Percentiles rank a stretch among this genome's conserved stretches.
These are phyloP conservation scores for Clonostachys rhizophaga DNA, from an alignment of 2,329 filamentous ascomycete genomes.

Conservation along the genomic window DNA sequence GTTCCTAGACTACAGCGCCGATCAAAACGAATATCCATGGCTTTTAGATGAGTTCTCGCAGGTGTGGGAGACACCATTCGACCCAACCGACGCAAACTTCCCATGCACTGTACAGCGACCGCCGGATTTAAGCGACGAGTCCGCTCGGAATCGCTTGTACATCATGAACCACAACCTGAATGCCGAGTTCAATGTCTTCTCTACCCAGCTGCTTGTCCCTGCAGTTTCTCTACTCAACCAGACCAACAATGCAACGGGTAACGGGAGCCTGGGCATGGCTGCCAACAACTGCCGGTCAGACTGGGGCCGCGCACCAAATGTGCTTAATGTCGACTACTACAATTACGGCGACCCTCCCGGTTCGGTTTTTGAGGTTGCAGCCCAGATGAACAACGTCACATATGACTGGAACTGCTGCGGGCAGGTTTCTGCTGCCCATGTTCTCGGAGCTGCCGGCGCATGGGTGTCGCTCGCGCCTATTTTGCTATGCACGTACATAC, in stretches of 20 bases:
- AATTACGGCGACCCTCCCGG: constrained; percentile 63
- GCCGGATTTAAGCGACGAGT: constrained; percentile 51
- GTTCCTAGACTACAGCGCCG: constrained; percentile 81
- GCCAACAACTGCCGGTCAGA: constrained; percentile 54
- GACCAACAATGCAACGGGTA: constrained; percentile 64
- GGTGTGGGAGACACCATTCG: constrained; percentile 89
- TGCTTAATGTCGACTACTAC: constrained; percentile 83
- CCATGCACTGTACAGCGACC: constrained; percentile 78
- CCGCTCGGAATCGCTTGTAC: constrained; percentile 63
- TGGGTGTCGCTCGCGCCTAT: too few species aligned
- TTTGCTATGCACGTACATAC: too few species aligned
- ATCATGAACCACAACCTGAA: constrained; percentile 92
- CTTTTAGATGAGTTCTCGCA: constrained; percentile 84
- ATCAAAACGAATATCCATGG: constrained; percentile 76
- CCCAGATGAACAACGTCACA: constrained; percentile 65
- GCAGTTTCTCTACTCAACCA: constrained; percentile 64
- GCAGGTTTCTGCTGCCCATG: neutral
- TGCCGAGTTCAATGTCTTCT: constrained; percentile 64
- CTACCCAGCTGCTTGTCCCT: constrained; percentile 62
- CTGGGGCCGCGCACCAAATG: constrained; percentile 70
- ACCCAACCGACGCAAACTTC: constrained; percentile 59
- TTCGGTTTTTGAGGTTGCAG: constrained; percentile 72
- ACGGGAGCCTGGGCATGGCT: constrained; percentile 61
- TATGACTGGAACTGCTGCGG: constrained; percentile 59
- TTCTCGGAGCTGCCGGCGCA: too few species aligned